Evolutionary conservation across 352 stramenopile species (phyloP), one percentile per base, ranked within the genome.

Genomic region (Thalassiosira oceanica): DNA sequence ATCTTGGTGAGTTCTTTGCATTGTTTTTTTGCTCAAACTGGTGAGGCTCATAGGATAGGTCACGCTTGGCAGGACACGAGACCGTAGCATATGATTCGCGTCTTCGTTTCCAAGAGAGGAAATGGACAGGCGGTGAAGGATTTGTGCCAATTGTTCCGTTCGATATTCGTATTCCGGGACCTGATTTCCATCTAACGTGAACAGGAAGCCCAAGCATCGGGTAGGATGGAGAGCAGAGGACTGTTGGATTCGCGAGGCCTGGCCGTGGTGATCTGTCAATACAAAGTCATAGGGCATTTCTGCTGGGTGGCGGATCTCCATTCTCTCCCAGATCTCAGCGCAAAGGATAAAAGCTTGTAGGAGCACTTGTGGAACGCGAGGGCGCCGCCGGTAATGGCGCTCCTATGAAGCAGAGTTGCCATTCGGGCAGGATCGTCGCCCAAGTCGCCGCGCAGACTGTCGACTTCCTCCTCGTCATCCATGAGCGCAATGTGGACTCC

Each of bases 321-420:
- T 6, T 0, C 46, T 49, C 36, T 21, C n/a, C n/a, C n/a, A 8
- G 31, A 8, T 8, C n/a, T 39, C 8, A 8, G 31, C 8, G n/a
- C 8, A 8, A 8, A 39, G 31, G 31, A 39, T 8, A 39, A n/a
- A n/a, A 39, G 8, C n/a, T 39, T 8, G 8, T n/a, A 39, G 31
- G 8, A 13, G 31, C 31, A 39, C n/a, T 39, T 58, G 28, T 54
- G 3, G 45, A 54, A 35, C n/a, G 45, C 45, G 13, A 58, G 8
- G 2, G 16, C 11, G 11, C 6, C 15, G 28, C 27, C 42, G 1
- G 31, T 2, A 2, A 46, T 28, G 2, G 31, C 28, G 13, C 50
- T 35, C 1, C 16, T 2, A 2, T 29, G 1, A 7, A 58, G 50
- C 16, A 39, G 31, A 39, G 8, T 13, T 48, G 31, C 15, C 5